Conservation (phyloP, 108 stramenopile genomes). For the Cyclostephanos invisitatus region DNA sequence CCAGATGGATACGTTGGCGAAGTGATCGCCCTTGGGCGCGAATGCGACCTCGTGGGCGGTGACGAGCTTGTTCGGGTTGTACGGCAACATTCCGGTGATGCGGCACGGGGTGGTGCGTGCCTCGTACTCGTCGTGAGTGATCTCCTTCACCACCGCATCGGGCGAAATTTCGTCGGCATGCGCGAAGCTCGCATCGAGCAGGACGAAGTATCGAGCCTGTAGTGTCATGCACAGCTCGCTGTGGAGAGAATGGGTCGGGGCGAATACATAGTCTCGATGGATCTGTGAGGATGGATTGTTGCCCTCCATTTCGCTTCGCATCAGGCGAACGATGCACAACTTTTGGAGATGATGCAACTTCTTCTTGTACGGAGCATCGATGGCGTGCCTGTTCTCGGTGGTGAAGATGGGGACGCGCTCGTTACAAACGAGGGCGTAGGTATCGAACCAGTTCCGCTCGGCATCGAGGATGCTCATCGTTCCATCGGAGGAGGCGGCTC, state of each 20-base stretch:
- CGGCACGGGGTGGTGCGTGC: constrained; percentile 29
- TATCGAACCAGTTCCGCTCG: constrained; percentile 27
- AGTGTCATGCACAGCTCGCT: constrained; percentile 37
- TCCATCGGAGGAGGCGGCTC: not conserved
- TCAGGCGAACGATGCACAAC: constrained; percentile 27
- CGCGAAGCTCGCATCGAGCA: not conserved
- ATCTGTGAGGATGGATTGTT: not conserved
- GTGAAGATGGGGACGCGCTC: constrained; percentile 16
- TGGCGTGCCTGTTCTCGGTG: not conserved
- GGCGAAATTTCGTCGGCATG: not conserved
- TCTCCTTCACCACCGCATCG: constrained; percentile 21
- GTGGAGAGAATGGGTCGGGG: constrained; percentile 38
- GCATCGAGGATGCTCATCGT: not conserved
- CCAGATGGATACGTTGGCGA: constrained; percentile 38
- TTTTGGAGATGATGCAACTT: constrained; percentile 32
- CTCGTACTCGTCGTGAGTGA: constrained; percentile 24
- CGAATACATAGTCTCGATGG: constrained; percentile 23
- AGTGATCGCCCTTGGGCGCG: constrained; percentile 35
- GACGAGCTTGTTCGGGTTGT: constrained; percentile 20
- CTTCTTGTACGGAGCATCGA: not conserved
- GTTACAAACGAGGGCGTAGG: constrained; percentile 40
- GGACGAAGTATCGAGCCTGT: constrained; percentile 32
- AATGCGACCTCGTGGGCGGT: constrained; percentile 30
- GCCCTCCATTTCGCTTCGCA: not conserved
- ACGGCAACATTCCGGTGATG: not conserved